phyloP scores from a whole-genome alignment of 2,329 filamentous ascomycete species.

The Aspergillus ruber region DNA sequence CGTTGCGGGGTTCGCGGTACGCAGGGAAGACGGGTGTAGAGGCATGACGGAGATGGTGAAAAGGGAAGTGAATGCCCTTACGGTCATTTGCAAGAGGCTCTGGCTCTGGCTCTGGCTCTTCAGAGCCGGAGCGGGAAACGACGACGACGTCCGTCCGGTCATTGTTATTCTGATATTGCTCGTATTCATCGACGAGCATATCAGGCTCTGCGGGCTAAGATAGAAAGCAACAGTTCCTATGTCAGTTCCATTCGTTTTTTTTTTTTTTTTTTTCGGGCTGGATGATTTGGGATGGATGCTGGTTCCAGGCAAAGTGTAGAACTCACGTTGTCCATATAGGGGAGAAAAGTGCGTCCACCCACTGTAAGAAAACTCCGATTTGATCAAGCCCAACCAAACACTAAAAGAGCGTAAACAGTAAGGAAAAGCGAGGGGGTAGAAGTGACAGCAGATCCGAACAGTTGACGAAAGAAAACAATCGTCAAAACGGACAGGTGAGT shows the following conservation, averaged over 20 bases:
- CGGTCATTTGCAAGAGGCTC: conserved; percentile 54
- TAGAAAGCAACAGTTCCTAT: conserved; percentile 17
- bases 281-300: too few species aligned
- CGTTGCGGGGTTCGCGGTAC: conserved; percentile 5
- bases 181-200: conserved; percentile 55
- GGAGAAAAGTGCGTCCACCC: conserved; percentile 31
- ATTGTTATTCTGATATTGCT: conserved; percentile 49
- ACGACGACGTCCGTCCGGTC: conserved; percentile 58
- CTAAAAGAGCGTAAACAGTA: conserved; percentile 3
- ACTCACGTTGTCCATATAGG: conserved; percentile 41
- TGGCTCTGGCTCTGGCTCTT: conserved; percentile 51
- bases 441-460: conserved; percentile 8
- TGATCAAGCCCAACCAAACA: conserved; percentile 5
- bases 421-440: conserved; percentile 13
- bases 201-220: conserved; percentile 51
- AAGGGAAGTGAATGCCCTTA: conserved; percentile 26
- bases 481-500: neutral
- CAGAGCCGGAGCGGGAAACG: conserved; percentile 55
- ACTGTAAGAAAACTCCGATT: conserved; percentile 20
- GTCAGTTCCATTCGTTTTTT: conserved; percentile 18
- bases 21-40: neutral
- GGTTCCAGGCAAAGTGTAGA: conserved; percentile 26
- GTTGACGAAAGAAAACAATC: neutral
- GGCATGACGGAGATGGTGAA: neutral
- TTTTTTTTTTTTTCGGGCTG: neutral